A percentile compares a stretch with the other conserved stretches of the same genome.
phyloP scores from a whole-genome alignment of 108 stramenopile genomes.

The Conticribra guillardii region DNA sequence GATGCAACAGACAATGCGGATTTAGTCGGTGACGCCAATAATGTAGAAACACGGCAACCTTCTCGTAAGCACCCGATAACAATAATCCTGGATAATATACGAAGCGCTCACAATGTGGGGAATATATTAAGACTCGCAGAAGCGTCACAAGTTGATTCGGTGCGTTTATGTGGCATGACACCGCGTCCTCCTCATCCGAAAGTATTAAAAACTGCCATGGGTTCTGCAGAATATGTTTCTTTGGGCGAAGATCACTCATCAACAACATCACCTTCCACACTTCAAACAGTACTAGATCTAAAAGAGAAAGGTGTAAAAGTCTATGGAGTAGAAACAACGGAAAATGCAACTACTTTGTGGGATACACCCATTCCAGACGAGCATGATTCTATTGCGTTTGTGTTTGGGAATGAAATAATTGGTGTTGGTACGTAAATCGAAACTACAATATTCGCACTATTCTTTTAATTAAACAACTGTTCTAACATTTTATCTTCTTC shows the following conservation, averaged over 20 bases:
- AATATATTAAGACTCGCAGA: conserved; percentile 59
- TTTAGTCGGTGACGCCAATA: not conserved
- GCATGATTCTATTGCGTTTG: conserved; percentile 35
- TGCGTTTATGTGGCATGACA: conserved; percentile 62
- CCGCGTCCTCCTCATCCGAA: conserved; percentile 61
- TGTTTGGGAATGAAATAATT: conserved; percentile 66
- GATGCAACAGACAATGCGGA: not conserved
- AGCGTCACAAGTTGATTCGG: conserved; percentile 48
- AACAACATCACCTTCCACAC: conserved; percentile 26
- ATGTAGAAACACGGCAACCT: not conserved
- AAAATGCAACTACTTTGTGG: conserved; percentile 52
- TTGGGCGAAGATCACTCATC: conserved; percentile 16
- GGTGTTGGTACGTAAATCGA: conserved; percentile 57
- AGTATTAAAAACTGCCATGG: conserved; percentile 53
- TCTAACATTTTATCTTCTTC: conserved; percentile 1
- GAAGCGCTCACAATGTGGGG: conserved; percentile 61
- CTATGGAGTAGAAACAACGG: conserved; percentile 57
- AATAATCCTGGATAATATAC: conserved; percentile 58
- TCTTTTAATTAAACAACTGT: too few species aligned
- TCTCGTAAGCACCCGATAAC: conserved; percentile 34
- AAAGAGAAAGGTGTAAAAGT: conserved; percentile 48
- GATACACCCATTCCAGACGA: conserved; percentile 38
- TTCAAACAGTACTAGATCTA: conserved; percentile 52
- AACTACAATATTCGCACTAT: not conserved
- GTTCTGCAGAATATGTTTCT: conserved; percentile 56